Conservation (phyloP, 331 rosid species). For the Malus hybrid region DNA sequence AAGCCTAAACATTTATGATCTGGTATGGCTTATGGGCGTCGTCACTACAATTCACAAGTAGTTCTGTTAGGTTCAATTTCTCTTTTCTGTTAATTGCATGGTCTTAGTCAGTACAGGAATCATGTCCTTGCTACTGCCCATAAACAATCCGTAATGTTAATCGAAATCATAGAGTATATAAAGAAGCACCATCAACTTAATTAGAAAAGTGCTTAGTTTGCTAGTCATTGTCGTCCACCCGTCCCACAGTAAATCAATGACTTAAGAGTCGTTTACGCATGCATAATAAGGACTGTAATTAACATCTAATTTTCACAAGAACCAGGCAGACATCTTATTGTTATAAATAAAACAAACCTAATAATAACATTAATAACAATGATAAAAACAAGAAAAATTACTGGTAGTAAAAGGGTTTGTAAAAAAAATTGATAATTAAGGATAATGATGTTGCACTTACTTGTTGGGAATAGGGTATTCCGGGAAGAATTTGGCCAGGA, state of each 20-base stretch:
- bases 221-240: background rate
- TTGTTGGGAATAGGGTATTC: constrained; percentile 78
- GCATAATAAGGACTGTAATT: background rate
- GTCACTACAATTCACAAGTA: too few relatives aligned
- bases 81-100: too few relatives aligned
- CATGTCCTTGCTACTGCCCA: too few relatives aligned
- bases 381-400: background rate
- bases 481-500: constrained; percentile 68
- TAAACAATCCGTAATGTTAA: too few relatives aligned
- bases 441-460: constrained; percentile 30
- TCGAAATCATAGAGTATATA: too few relatives aligned
- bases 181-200: too few relatives aligned
- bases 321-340: background rate
- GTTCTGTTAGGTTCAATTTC: too few relatives aligned
- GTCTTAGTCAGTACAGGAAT: too few relatives aligned
- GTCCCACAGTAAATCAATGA: background rate
- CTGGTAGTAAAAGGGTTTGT: background rate
- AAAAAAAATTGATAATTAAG: background rate
- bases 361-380: too few relatives aligned
- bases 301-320: too few relatives aligned
- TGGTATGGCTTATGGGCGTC: too few relatives aligned
- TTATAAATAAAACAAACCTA: background rate
- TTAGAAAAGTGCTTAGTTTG: too few relatives aligned
- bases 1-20: background rate
- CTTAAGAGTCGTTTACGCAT: background rate